phyloP scores from a whole-genome alignment of 2,329 filamentous ascomycete genomes.

The Didymellaceae sp. region DNA sequence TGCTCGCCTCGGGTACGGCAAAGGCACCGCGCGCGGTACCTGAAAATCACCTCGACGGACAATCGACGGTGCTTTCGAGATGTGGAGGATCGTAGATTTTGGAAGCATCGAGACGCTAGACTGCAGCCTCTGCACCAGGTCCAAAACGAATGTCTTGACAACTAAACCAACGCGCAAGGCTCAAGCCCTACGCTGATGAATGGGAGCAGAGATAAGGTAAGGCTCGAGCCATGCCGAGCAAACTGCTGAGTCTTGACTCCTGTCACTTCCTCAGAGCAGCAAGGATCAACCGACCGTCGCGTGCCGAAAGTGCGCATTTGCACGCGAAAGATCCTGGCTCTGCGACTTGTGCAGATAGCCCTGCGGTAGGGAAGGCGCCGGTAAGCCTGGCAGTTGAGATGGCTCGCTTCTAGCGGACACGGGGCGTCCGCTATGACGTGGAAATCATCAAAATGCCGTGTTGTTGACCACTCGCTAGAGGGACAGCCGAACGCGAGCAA shows the following conservation, averaged over 20 bases:
- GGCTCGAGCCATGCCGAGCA: constrained; percentile 11
- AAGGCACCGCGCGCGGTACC: constrained; percentile 7
- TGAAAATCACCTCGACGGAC: constrained; percentile 4
- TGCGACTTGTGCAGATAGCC: constrained; percentile 8
- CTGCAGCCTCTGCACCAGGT: background rate
- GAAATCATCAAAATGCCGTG: background rate
- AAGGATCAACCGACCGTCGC: constrained; percentile 16
- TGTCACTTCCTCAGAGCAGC: background rate
- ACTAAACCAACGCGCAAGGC: constrained; percentile 5
- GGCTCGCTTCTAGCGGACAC: constrained; percentile 9
- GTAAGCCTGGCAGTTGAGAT: constrained; percentile 5
- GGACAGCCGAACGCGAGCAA: constrained; percentile 13
- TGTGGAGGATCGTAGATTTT: background rate
- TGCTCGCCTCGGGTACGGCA: constrained; percentile 10
- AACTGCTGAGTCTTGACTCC: constrained; percentile 6
- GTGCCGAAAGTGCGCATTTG: constrained; percentile 5
- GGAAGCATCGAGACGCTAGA: background rate
- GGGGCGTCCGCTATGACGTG: constrained; percentile 16
- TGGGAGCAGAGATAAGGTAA: constrained; percentile 14
- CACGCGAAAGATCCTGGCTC: background rate
- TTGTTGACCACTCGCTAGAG: constrained; percentile 6
- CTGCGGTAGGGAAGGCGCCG: constrained; percentile 1
- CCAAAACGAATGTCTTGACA: constrained; percentile 1
- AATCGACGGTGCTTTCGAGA: background rate
- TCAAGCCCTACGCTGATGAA: constrained; percentile 10